Conservation (phyloP, 2,329 filamentous ascomycete species). For the Pseudovirgaria hyperparasitica region DNA sequence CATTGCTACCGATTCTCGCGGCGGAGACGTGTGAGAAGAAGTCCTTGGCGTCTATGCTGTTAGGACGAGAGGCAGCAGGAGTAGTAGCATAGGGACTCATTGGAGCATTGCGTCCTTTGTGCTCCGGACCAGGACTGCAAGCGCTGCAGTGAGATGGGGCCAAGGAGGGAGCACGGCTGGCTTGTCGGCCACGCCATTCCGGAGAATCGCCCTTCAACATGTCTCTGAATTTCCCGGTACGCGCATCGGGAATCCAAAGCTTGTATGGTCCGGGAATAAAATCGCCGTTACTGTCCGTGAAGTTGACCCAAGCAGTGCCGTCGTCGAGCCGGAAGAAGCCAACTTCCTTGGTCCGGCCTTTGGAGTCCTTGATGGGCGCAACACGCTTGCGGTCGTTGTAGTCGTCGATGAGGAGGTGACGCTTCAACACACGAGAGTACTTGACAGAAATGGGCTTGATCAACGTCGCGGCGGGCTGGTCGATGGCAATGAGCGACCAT, state of each 20-base stretch:
- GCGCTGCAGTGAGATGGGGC: too few species aligned
- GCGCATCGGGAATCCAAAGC: conserved; percentile 33
- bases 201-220: conserved; percentile 27
- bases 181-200: too few species aligned
- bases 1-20: too few species aligned
- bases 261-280: conserved; percentile 39
- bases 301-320: conserved; percentile 35
- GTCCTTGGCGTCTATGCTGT: too few species aligned
- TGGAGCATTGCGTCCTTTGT: too few species aligned
- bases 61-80: too few species aligned
- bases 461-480: conserved; percentile 20
- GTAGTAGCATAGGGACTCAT: too few species aligned
- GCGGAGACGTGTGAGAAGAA: too few species aligned
- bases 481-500: conserved; percentile 35
- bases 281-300: conserved; percentile 35
- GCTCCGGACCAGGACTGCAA: too few species aligned
- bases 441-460: conserved; percentile 25
- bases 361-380: conserved; percentile 25
- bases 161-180: too few species aligned
- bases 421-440: conserved; percentile 36
- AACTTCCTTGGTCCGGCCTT: conserved; percentile 24
- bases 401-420: conserved; percentile 35
- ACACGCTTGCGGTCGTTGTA: conserved; percentile 34
- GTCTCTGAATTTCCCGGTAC: conserved; percentile 24
- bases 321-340: conserved; percentile 39